A percentile compares a stretch with the other conserved stretches of the same genome.
phyloP scores from a whole-genome alignment of 148 eudicot species.

The Dysphania ambrosioides region DNA sequence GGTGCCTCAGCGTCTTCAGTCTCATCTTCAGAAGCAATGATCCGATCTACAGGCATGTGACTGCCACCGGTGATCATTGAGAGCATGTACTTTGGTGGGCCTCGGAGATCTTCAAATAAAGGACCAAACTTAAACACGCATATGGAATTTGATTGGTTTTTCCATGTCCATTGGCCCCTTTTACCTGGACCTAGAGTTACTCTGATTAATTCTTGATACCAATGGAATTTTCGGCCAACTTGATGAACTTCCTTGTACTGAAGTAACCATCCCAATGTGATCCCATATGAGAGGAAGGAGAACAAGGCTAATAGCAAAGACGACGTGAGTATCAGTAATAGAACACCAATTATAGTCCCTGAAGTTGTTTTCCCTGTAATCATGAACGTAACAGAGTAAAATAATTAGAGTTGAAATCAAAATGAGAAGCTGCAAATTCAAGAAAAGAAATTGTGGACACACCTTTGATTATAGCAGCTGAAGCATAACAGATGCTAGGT shows the following conservation, averaged over 20 bases:
- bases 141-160: slow-evolving; percentile 38
- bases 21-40: slow-evolving; percentile 91
- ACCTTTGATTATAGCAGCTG: slow-evolving; percentile 73
- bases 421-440: slow-evolving; percentile 1
- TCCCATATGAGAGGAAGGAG: slow-evolving; percentile 74
- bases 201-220: slow-evolving; percentile 77
- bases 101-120: slow-evolving; percentile 86
- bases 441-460: neutral
- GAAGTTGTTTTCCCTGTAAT: slow-evolving; percentile 53
- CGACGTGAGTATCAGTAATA: slow-evolving; percentile 47
- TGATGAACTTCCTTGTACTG: slow-evolving; percentile 90
- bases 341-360: slow-evolving; percentile 50
- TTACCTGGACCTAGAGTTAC: slow-evolving; percentile 91
- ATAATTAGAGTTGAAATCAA: neutral
- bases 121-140: slow-evolving; percentile 63
- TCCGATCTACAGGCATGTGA: slow-evolving; percentile 39
- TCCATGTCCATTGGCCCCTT: slow-evolving; percentile 97
- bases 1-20: slow-evolving; percentile 99
- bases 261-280: slow-evolving; percentile 74
- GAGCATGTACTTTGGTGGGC: slow-evolving; percentile 98
- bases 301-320: slow-evolving; percentile 51
- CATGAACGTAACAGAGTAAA: slow-evolving; percentile 15
- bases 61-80: slow-evolving; percentile 55
- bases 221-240: slow-evolving; percentile 63
- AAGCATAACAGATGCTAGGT: slow-evolving; percentile 72